phyloP scores from a whole-genome alignment of 345 rosid genomes.

The Bruguiera sexangula region DNA sequence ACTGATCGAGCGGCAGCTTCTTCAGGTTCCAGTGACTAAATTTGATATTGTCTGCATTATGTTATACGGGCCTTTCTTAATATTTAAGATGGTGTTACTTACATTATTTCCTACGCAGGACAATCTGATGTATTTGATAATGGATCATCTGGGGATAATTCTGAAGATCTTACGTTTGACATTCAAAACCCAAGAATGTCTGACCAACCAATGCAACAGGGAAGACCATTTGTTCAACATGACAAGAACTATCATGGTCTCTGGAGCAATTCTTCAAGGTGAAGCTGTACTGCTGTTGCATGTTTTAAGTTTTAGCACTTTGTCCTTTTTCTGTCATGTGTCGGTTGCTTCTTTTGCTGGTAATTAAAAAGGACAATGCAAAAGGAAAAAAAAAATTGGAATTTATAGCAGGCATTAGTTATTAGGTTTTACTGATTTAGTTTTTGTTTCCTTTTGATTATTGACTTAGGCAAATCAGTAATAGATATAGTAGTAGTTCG shows the following conservation, averaged over 20 bases:
- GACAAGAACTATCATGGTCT: constrained; percentile 47
- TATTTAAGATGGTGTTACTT: not conserved
- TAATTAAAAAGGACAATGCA: not conserved
- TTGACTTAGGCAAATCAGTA: no score
- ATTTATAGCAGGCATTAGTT: not conserved
- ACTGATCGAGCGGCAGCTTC: constrained; percentile 67
- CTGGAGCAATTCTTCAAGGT: constrained; percentile 79
- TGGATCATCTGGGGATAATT: constrained; percentile 82
- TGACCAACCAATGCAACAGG: constrained; percentile 43
- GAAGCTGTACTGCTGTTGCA: not conserved
- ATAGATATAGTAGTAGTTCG: no score
- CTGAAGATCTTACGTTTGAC: constrained; percentile 81
- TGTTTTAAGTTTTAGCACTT: not conserved
- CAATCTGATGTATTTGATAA: constrained; percentile 72
- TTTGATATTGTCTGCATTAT: not conserved
- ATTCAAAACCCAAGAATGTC: constrained; percentile 51
- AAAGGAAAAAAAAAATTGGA: not conserved
- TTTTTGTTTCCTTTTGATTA: no score
- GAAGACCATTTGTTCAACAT: constrained; percentile 35
- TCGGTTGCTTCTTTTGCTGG: not conserved
- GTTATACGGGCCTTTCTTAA: no score
- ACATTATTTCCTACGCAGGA: constrained; percentile 27
- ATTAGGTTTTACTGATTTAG: no score
- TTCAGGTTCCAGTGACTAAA: constrained; percentile 38
- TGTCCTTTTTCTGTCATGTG: constrained; percentile 2